Conservation (phyloP, 2,329 filamentous ascomycete genomes). For the Aspergillus eucalypticola region DNA sequence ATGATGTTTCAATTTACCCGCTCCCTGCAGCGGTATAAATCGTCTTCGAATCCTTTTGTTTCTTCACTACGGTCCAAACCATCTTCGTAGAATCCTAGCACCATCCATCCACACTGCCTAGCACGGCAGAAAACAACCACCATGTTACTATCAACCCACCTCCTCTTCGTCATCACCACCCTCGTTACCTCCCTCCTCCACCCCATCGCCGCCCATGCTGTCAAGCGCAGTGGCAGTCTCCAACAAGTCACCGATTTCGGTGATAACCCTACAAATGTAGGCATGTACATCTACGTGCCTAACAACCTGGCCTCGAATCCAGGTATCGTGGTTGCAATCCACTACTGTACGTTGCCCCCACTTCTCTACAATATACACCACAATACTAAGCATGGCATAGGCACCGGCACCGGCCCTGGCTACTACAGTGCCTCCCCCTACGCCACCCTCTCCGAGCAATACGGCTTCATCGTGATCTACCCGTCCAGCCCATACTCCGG, state of each 20-base stretch:
- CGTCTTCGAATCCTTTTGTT: too few relatives aligned
- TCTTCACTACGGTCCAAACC: too few relatives aligned
- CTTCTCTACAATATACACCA: background rate
- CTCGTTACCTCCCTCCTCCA: conserved; percentile 12
- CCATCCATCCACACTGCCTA: too few relatives aligned
- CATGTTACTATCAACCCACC: background rate
- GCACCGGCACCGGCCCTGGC: conserved; percentile 31
- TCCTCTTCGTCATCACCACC: background rate
- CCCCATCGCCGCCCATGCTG: conserved; percentile 8
- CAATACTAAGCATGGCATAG: background rate
- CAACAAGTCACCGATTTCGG: conserved; percentile 46
- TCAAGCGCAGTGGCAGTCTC: conserved; percentile 3
- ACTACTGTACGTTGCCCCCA: conserved; percentile 52
- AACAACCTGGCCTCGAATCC: conserved; percentile 49
- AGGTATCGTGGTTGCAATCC: conserved; percentile 56
- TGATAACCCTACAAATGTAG: conserved; percentile 50
- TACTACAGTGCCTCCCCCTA: conserved; percentile 56
- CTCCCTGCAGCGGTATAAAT: background rate
- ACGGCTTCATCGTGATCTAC: conserved; percentile 54
- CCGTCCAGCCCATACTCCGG: conserved; percentile 55
- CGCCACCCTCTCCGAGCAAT: conserved; percentile 51
- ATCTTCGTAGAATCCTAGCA: too few relatives aligned
- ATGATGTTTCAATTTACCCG: background rate
- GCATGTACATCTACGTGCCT: conserved; percentile 56
- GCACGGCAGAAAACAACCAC: background rate